Evolutionary conservation across 305 asterid genomes (phyloP).

Genomic region (Fraxinus sp.): DNA sequence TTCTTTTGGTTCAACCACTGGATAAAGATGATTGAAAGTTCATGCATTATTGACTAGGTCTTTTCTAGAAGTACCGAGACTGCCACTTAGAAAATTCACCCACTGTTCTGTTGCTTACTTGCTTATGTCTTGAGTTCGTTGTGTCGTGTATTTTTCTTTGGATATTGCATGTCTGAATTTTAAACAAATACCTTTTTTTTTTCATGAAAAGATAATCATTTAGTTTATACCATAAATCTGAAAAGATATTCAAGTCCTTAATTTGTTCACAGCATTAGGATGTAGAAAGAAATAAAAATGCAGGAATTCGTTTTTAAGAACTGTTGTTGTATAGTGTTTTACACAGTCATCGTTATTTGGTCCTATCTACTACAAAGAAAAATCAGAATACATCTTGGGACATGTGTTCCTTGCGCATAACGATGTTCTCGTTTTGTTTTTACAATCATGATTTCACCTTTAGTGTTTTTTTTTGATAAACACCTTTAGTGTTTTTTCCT

Average conservation of each 20-base stretch:
- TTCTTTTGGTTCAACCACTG: conserved; percentile 16
- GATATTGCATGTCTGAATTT: neutral
- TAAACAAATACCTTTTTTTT: neutral
- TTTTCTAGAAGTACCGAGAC: neutral
- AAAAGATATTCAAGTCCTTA: neutral
- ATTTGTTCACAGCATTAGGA: neutral
- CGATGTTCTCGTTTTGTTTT: neutral
- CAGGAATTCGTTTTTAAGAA: neutral
- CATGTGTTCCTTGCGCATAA: neutral
- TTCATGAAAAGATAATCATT: neutral
- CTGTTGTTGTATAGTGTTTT: neutral
- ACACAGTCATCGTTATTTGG: neutral
- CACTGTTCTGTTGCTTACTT: neutral
- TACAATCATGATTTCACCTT: neutral
- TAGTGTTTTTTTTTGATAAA: neutral
- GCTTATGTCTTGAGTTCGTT: neutral
- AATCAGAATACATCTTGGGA: neutral
- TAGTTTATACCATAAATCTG: neutral
- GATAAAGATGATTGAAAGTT: neutral
- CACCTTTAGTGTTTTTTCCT: neutral
- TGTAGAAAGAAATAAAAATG: neutral
- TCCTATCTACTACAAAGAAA: neutral
- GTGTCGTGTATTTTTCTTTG: neutral
- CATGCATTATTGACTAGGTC: neutral
- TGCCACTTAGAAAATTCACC: neutral